Base-by-base conservation (phyloP, 352 stramenopile species). In the Pythium myriotylum region DNA sequence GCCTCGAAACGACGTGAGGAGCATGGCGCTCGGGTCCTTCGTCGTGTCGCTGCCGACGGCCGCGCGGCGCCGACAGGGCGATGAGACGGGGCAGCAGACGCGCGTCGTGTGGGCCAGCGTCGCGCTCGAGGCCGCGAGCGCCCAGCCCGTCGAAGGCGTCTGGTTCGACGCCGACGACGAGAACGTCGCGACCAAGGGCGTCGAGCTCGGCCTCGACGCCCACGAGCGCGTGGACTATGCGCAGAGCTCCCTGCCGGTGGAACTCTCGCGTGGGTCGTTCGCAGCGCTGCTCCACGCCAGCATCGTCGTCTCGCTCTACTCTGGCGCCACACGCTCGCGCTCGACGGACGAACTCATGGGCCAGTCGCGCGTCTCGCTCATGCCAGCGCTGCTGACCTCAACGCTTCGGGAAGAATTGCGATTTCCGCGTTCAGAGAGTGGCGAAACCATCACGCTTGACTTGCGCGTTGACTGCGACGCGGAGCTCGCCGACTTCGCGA, bases 161-260 rank as follows among this genome's bases (percentile, higher is more conserved):
- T 90, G 81, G 81, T 90, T 90, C 59, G 17, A 59, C 3, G 41
- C 22, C 0, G 75, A 86, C 16, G 70, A 85, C 39, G 81, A 80
- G 46, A 88, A 88, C 43, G 69, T 69, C 56, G 64, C 74, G 37
- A 84, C 75, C 10, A 65, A 61, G 40, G 80, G 60, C 55, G 48
- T 90, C 13, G 43, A 65, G 29, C 41, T 73, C n/a, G 51, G 59
- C 9, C 9, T 35, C 17, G 59, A 65, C 10, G 32, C n/a, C 12
- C 17, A 14, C 9, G 23, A 49, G 14, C 6, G 32, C 4, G 17
- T 67, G 12, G 57, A 26, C 16, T 91, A 89, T 64, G 55, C 48
- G n/a, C 81, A 91, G 46, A 77, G 61, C 54, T 89, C 81, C 0
- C 70, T 65, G 22, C 39, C 74, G 0, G 42, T 91, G 6, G 42